Evolutionary conservation across 495 filamentous ascomycete genomes (phyloP), one percentile per base, ranked within the genome.

Genomic region (Penicillium herquei): DNA sequence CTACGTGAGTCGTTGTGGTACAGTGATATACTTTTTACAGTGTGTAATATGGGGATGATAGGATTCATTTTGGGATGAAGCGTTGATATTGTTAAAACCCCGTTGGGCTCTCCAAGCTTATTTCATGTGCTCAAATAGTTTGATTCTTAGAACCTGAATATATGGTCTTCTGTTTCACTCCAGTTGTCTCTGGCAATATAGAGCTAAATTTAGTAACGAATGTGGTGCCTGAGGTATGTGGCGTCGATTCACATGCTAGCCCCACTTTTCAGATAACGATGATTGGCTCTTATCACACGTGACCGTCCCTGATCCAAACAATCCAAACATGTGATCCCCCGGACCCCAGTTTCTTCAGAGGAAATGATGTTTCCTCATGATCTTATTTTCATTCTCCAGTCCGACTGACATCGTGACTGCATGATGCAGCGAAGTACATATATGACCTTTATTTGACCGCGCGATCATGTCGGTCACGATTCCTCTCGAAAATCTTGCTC

Each of bases 381-480:
- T 26, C 41, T 26, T 26, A 26, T 26, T 26, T 26, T 26, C 21
- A 26, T 4, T 26, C 21, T 26, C 21, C 21, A 4, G 21, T 26
- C 4, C 4, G 21, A 26, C 21, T 26, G 21, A 26, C 21, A 26
- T 26, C 21, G 21, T 26, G 21, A 26, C 21, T 26, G 2, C 21
- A 46, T 31, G 55, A 62, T 55, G 55, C n/a, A 7, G 2, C 9
- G 12, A 35, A 7, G 50, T 21, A 10, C 17, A 7, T 51, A 48
- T 4, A 51, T 59, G 35, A 17, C 17, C 6, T 26, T 14, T 11
- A 16, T 21, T 26, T 63, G 44, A 51, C 10, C 26, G 4, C 50
- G 30, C 31, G 61, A 56, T 52, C 56, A 63, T 63, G 61, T 53
- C 50, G 53, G 61, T 60, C 61, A 47, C 44, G 11, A 49, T 63